Evolutionary conservation across 2,329 filamentous ascomycete genomes (phyloP).

Genomic region (Davidsoniella virescens): DNA sequence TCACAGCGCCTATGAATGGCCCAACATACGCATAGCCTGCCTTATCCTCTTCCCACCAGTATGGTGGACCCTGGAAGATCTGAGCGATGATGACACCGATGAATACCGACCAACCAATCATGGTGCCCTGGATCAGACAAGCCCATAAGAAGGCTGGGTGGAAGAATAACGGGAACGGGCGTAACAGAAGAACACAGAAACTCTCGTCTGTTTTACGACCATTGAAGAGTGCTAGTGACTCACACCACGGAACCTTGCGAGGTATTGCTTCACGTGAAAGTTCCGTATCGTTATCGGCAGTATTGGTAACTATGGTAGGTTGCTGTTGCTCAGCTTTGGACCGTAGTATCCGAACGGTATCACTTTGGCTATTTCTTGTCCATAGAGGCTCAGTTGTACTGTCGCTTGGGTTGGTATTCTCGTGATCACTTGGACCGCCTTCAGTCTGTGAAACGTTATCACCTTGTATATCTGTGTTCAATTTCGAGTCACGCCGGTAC

Average conservation of each 20-base stretch:
- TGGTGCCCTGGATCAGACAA: conserved; percentile 64
- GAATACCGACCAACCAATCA: conserved; percentile 93
- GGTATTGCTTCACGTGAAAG: conserved; percentile 15
- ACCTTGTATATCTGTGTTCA: conserved; percentile 52
- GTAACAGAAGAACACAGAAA: conserved; percentile 47
- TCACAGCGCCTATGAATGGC: conserved; percentile 66
- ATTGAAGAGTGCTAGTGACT: conserved; percentile 55
- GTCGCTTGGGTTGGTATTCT: not conserved
- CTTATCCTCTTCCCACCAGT: conserved; percentile 66
- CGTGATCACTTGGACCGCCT: not conserved
- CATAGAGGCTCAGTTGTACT: too few relatives aligned
- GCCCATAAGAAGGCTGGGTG: conserved; percentile 78
- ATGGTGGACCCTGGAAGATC: conserved; percentile 64
- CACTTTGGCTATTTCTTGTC: not conserved
- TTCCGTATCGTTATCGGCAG: not conserved
- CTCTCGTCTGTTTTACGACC: conserved; percentile 65
- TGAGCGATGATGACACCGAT: conserved; percentile 71
- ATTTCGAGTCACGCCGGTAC: conserved; percentile 38
- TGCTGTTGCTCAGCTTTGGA: not conserved
- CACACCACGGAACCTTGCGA: conserved; percentile 39
- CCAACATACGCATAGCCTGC: conserved; percentile 80
- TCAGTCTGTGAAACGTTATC: conserved; percentile 17
- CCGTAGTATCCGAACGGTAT: not conserved
- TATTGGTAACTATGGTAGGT: not conserved
- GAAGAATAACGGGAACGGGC: conserved; percentile 67